Evolutionary conservation across 306 rosid genomes (phyloP), one percentile per base, ranked within the genome.

Genomic region (Pterocarpus macrocarpus): DNA sequence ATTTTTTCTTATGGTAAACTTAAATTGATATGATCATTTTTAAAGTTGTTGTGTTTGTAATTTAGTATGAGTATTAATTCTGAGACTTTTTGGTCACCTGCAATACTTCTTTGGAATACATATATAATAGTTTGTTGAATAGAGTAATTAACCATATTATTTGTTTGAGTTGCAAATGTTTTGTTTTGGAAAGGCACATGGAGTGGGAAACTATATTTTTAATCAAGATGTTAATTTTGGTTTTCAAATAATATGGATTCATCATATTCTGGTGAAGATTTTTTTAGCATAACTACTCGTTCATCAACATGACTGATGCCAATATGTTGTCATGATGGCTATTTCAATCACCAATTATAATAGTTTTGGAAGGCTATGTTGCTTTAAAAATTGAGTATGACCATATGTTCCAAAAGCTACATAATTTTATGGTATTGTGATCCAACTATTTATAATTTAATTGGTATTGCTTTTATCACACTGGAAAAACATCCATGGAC

Each of bases 1-100:
- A 30, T 45, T 38, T 3, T 5, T 47, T 73, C 55, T 44, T 22
- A 22, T 44, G 4, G 9, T 9, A 36, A 63, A 65, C 35, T 34
- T 57, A 28, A 69, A 43, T 49, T 71, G 64, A 72, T 45, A 22
- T 49, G 3, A 45, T 64, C 59, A 15, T 72, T 52, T 71, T 35
- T 63, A 62, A 71, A 30, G n/a, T 62, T 72, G 22, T 30, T 32
- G 12, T 55, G 6, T 33, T 56, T 56, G 14, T 73, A 44, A 22
- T 64, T 68, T 64, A 7, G 4, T 50, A 47, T 16, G 5, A 4
- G 17, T 50, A 50, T 33, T 64, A 65, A 34, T 32, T 38, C 2
- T 30, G 28, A 69, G 10, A 30, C 28, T 12, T 47, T 68, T 68
- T 69, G 2, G 13, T 47, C 28, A 34, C 52, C 70, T 36, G 8